A percentile compares a stretch with the other conserved stretches of the same genome.
phyloP scores from a whole-genome alignment of 2,329 filamentous ascomycete species.

The Fusarium cyanostomum region DNA sequence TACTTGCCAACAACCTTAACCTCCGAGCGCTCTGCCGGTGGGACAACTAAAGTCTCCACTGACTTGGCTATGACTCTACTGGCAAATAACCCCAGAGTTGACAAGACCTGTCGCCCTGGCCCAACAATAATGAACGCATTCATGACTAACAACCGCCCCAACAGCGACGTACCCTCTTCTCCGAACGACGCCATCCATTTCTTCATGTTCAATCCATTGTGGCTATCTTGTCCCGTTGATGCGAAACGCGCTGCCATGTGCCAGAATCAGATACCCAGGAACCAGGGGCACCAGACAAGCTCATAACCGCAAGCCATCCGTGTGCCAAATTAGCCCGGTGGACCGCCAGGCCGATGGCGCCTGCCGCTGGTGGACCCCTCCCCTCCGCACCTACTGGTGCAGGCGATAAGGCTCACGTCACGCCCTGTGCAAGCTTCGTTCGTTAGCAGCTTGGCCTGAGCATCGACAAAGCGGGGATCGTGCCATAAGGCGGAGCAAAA shows the following conservation, averaged over 20 bases:
- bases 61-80: slow-evolving; percentile 23
- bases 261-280: slow-evolving; percentile 30
- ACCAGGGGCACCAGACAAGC: slow-evolving; percentile 34
- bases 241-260: slow-evolving; percentile 36
- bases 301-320: slow-evolving; percentile 42
- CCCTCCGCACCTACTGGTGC: slow-evolving; percentile 11
- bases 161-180: slow-evolving; percentile 1
- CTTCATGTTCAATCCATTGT: slow-evolving; percentile 25
- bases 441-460: slow-evolving; percentile 33
- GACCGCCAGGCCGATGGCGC: slow-evolving; percentile 30
- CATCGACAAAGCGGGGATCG: slow-evolving; percentile 39
- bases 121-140: not conserved
- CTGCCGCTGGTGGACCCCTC: slow-evolving; percentile 27
- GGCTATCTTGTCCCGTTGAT: slow-evolving; percentile 27
- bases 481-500: slow-evolving; percentile 41
- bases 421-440: slow-evolving; percentile 33
- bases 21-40: slow-evolving; percentile 18
- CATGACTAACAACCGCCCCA: slow-evolving; percentile 2
- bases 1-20: not conserved
- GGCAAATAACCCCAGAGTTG: slow-evolving; percentile 5
- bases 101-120: not conserved
- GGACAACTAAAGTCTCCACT: slow-evolving; percentile 32
- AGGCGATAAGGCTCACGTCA: slow-evolving; percentile 42
- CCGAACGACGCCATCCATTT: slow-evolving; percentile 3
- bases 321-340: slow-evolving; percentile 39